phyloP scores from a whole-genome alignment of 805 yeast genomes.

The Kuraishia piskuri region DNA sequence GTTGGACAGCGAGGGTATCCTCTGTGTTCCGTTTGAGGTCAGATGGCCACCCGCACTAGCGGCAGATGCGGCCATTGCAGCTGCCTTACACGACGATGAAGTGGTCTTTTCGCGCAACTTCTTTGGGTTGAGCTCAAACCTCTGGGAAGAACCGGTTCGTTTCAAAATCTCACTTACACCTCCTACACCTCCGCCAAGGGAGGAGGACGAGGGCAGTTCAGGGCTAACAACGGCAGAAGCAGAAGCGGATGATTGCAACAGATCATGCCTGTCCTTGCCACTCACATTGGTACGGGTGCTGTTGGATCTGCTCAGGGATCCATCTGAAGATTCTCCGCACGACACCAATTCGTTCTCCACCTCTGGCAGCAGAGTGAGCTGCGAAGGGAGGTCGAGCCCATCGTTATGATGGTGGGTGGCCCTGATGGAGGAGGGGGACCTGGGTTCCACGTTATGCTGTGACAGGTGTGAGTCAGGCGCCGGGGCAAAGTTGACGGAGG shows the following conservation, averaged over 20 bases:
- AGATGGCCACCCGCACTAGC: background rate
- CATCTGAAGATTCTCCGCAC: conserved; percentile 18
- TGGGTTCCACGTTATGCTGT: background rate
- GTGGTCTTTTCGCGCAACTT: background rate
- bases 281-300: conserved; percentile 1
- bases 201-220: background rate
- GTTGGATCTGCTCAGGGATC: conserved; percentile 9
- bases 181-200: background rate
- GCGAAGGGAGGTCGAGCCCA: conserved; percentile 36
- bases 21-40: too few relatives aligned
- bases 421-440: background rate
- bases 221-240: background rate
- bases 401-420: conserved; percentile 3
- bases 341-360: conserved; percentile 23
- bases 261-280: background rate
- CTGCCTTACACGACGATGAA: background rate
- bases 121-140: background rate
- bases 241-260: background rate
- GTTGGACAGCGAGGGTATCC: conserved; percentile 1
- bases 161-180: background rate
- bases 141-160: background rate
- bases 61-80: background rate
- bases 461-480: background rate
- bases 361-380: conserved; percentile 37
- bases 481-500: background rate